Evolutionary conservation across 2,329 filamentous ascomycete genomes (phyloP).

Genomic region (Fusarium chlamydosporum): DNA sequence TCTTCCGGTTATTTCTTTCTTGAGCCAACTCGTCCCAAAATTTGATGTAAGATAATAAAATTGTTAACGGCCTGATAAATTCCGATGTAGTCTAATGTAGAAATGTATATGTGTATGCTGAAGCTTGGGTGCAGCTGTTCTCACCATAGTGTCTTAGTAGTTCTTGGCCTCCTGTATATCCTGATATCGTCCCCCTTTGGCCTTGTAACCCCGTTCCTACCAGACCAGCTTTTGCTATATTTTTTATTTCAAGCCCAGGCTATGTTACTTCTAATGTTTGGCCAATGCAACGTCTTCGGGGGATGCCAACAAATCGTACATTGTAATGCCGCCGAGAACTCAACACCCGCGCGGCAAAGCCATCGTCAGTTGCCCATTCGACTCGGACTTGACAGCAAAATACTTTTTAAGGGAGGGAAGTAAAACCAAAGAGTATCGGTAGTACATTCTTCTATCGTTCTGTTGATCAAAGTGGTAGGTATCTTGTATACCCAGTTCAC

Average conservation of each 20-base stretch:
- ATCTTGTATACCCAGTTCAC: too few relatives aligned
- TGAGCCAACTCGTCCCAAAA: too few relatives aligned
- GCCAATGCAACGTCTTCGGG: not conserved
- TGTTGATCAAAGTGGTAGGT: not conserved
- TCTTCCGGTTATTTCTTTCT: not conserved
- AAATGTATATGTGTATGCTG: too few relatives aligned
- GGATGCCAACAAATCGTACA: not conserved
- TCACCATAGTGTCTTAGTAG: too few relatives aligned
- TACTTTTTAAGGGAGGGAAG: constrained; percentile 29
- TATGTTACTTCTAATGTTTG: not conserved
- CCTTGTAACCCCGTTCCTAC: too few relatives aligned
- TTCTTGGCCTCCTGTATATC: not conserved
- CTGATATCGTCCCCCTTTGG: not conserved
- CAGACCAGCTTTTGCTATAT: too few relatives aligned
- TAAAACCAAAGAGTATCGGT: not conserved
- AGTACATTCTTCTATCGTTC: not conserved
- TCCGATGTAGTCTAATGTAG: too few relatives aligned
- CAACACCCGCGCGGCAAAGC: constrained; percentile 44
- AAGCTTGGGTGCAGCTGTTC: too few relatives aligned
- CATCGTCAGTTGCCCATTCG: constrained; percentile 48
- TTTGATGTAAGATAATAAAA: not conserved
- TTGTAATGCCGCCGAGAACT: not conserved
- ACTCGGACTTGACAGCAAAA: not conserved
- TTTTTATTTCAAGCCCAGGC: not conserved
- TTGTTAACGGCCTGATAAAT: not conserved